phyloP scores from a whole-genome alignment of 305 asterid genomes.

The Ajuga reptans region DNA sequence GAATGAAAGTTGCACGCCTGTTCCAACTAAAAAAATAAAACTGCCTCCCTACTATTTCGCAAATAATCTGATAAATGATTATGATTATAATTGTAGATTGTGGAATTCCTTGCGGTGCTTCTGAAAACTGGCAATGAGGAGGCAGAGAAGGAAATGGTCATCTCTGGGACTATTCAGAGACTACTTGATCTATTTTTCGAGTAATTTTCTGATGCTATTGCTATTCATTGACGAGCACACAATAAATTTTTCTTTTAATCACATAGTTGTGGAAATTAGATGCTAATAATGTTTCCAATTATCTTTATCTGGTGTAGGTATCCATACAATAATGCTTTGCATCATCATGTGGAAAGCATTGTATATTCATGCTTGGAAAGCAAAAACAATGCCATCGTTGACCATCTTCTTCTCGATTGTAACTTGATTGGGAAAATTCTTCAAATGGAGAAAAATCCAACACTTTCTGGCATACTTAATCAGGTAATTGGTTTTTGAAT shows the following conservation, averaged over 20 bases:
- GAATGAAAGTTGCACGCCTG: not conserved
- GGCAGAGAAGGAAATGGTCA: slow-evolving; percentile 75
- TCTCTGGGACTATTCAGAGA: slow-evolving; percentile 79
- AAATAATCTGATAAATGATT: not conserved
- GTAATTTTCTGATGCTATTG: slow-evolving; percentile 36
- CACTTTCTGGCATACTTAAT: slow-evolving; percentile 44
- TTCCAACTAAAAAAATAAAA: slow-evolving; percentile 8
- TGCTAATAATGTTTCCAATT: slow-evolving; percentile 17
- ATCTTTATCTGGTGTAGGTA: slow-evolving; percentile 48
- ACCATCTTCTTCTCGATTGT: slow-evolving; percentile 76
- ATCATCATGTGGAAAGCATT: slow-evolving; percentile 97
- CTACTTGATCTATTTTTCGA: slow-evolving; percentile 84
- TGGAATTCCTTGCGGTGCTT: slow-evolving; percentile 82
- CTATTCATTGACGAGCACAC: not conserved
- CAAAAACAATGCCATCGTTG: slow-evolving; percentile 46
- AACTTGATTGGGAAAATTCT: slow-evolving; percentile 68
- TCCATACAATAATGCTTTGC: slow-evolving; percentile 88
- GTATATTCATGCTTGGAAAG: slow-evolving; percentile 78
- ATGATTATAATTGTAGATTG: slow-evolving; percentile 43
- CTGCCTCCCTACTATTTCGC: not conserved
- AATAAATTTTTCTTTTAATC: not conserved
- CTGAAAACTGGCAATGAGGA: slow-evolving; percentile 74
- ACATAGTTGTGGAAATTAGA: not conserved
- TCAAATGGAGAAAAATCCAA: slow-evolving; percentile 54
- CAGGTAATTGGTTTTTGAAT: slow-evolving; percentile 38